Evolutionary conservation across 306 rosid species (phyloP), one percentile per base, ranked within the genome.

Genomic region (Mimosa pudica): DNA sequence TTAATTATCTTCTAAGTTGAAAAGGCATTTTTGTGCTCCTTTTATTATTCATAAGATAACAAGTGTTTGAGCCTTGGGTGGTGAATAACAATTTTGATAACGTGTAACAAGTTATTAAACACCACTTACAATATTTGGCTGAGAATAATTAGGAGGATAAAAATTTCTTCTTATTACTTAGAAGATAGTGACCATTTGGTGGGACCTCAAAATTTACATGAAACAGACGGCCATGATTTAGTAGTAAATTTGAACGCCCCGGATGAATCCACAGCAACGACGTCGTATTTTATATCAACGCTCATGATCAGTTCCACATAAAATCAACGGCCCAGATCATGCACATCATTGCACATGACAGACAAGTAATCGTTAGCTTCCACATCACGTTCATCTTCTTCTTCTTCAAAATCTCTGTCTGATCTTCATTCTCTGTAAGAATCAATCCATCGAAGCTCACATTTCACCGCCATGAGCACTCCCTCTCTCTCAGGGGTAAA

Each of bases 381-480:
- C 30, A 24, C 30, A 24, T 24, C 30, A 24, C 30, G 30, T 46
- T 8, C 54, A 2, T 4, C 57, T 38, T 17, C 48, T 54, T 4
- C 5, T 38, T 38, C 42, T 2, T 33, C 48, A 1, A 35, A 73
- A 6, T 47, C 32, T 51, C 77, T 36, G 45, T 51, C 77, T 36
- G 45, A 41, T 74, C 54, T 58, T 38, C 68, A 41, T 41, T 58
- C 20, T 42, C 57, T 46, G 38, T 18, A 73, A 49, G 0, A 24
- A 24, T 24, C 30, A 24, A 6, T 7, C 3, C 42, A 13, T 61
- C 78, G 6, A 13, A 13, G 76, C 62, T 30, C 62, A 18, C 46
- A 48, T 72, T 33, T 51, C 76, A 49, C 76, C 44, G 32, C 63
- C 62, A 75, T 75, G 79, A 75, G 71, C 79, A 46, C 70, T n/a